Evolutionary conservation across 1,284 basidiomycete genomes (phyloP).

Genomic region (Malassezia dermatis): DNA sequence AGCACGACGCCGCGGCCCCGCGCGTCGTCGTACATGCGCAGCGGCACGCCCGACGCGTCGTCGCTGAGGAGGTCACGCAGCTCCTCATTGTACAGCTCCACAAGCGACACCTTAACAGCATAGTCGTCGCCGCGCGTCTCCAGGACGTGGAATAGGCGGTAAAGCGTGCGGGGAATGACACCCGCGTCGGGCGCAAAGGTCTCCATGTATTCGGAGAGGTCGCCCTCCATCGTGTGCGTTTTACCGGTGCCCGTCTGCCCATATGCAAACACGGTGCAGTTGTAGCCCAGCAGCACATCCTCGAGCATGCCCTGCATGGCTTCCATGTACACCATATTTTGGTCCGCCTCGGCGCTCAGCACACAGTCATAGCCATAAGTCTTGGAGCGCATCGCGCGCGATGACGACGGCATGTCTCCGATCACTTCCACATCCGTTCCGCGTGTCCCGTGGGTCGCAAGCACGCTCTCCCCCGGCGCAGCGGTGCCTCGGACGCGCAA

Average conservation of each 20-base stretch:
- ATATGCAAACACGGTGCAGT: conserved; percentile 96
- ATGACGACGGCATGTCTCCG: not conserved
- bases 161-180: conserved; percentile 92
- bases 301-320: conserved; percentile 86
- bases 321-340: conserved; percentile 83
- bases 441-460: conserved; percentile 11
- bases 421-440: not conserved
- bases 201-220: conserved; percentile 53
- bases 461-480: not conserved
- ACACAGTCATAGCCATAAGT: conserved; percentile 50
- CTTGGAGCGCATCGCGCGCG: conserved; percentile 24
- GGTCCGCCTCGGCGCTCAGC: conserved; percentile 93
- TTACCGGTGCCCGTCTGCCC: conserved; percentile 98
- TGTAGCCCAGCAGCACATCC: conserved; percentile 87
- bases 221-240: conserved; percentile 55
- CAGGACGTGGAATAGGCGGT: conserved; percentile 80
- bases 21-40: conserved; percentile 73
- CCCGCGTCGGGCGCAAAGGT: conserved; percentile 82
- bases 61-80: conserved; percentile 58
- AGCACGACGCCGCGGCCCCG: conserved; percentile 67
- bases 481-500: conserved; percentile 30
- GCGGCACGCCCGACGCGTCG: conserved; percentile 52
- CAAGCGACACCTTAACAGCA: conserved; percentile 83
- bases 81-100: conserved; percentile 99
- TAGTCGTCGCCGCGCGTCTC: conserved; percentile 64